A percentile compares a stretch with the other conserved stretches of the same genome.
These are phyloP conservation scores for Phytophthora ohioensis DNA, from an alignment of 352 stramenopile species.

Conservation along the genomic window DNA sequence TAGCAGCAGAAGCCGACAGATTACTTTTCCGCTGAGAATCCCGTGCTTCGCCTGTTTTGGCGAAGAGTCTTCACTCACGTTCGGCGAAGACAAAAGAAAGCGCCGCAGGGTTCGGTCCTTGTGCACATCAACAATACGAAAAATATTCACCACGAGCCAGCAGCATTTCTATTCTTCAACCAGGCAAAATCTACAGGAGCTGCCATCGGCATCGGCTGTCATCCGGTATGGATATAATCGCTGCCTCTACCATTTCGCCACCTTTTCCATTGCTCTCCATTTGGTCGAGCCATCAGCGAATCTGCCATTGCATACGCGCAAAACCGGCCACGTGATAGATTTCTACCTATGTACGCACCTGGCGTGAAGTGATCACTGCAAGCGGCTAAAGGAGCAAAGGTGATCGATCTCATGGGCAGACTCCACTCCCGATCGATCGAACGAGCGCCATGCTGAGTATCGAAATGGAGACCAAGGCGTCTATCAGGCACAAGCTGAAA, in stretches of 20 bases:
- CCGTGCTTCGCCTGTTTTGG: too few species aligned
- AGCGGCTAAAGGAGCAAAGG: too few species aligned
- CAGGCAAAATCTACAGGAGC: too few species aligned
- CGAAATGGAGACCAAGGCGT: not conserved
- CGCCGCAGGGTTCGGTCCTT: not conserved
- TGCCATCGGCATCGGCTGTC: too few species aligned
- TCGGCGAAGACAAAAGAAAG: not conserved
- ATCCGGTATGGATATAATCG: not conserved
- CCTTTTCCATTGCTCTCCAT: not conserved
- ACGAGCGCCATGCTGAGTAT: not conserved
- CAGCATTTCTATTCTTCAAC: slow-evolving; percentile 1
- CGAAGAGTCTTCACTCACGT: too few species aligned
- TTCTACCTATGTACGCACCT: too few species aligned
- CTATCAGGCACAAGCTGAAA: not conserved
- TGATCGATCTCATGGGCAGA: slow-evolving; percentile 18
- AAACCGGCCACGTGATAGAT: too few species aligned
- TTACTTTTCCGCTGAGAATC: too few species aligned
- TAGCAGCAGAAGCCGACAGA: too few species aligned
- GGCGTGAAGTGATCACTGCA: too few species aligned
- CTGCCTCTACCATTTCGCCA: slow-evolving; percentile 4
- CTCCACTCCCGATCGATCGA: slow-evolving; percentile 8
- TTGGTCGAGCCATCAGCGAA: too few species aligned
- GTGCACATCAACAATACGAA: slow-evolving; percentile 19
- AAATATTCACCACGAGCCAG: slow-evolving; percentile 12
- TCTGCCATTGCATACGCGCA: too few species aligned